Evolutionary conservation across 768 basidiomycete species (phyloP), one percentile per base, ranked within the genome.

Genomic region (Lyophyllum semitale): DNA sequence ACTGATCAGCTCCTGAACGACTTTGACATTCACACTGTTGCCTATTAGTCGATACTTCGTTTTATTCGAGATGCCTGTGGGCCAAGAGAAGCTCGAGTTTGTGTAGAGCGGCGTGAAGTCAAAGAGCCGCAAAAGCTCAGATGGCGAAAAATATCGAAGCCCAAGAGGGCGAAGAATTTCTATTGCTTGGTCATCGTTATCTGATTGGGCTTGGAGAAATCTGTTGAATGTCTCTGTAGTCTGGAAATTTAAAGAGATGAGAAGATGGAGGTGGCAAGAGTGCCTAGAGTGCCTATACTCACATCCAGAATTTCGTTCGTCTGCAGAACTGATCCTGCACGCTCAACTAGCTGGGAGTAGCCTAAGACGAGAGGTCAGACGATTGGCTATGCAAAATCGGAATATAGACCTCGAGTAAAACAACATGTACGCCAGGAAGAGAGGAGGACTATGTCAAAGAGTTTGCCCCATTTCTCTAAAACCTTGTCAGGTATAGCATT

Each of bases 1-100:
- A 37, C 76, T 67, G 38, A 92, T 78, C 48, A 91, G 72, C 55
- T 75, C 71, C 48, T 79, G 76, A 0, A 93, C 84, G 11, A 92
- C 90, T 53, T 74, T 74, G 7, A 92, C 88, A 67, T 93, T 93
- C 8, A 93, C 84, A 53, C 90, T 91, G 67, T 93, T 93, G 17
- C 91, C 91, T 51, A 93, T 86, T 26, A 92, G 73, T 44, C 83
- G 79, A 59, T 93, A 92, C 65, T 84, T 86, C 9, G 87, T 83
- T 68, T 89, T 91, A 1, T 64, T 78, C 2, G 88, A 84, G 9
- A 89, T 69, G 2, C 66, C 66, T 7, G 67, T 60, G 4, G 90
- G 89, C 89, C 90, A 93, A n/a, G 67, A 53, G 61, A 91, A 88
- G 17, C 8, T 54, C 3, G 53, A 51, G 22, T 49, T 29, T 5